Evolutionary conservation across 495 filamentous ascomycete species (phyloP).

Genomic region (Durotheca rogersii): DNA sequence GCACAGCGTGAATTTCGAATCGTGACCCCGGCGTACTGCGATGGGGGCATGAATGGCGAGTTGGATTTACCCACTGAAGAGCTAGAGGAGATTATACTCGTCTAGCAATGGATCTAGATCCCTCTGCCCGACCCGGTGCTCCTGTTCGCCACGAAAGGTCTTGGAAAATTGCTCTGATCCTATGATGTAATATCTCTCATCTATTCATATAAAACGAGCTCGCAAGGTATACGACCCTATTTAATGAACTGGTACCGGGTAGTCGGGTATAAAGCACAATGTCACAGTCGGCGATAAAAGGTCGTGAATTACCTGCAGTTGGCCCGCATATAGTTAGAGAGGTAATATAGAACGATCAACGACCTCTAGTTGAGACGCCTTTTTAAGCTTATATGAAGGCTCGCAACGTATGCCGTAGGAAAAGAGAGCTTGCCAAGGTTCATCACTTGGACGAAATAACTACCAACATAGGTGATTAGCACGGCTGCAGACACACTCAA

Average conservation of each 20-base stretch:
- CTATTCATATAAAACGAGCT: too few species aligned
- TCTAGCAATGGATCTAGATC: not conserved
- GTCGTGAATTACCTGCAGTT: too few species aligned
- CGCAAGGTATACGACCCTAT: too few species aligned
- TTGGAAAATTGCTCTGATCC: too few species aligned
- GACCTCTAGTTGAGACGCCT: not conserved
- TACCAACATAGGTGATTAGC: conserved; percentile 9
- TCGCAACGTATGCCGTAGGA: not conserved
- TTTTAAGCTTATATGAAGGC: not conserved
- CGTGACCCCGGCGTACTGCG: not conserved
- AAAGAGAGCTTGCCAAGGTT: conserved; percentile 1
- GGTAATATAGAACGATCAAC: not conserved
- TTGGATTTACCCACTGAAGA: not conserved
- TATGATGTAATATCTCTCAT: too few species aligned
- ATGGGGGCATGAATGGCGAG: not conserved
- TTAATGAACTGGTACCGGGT: too few species aligned
- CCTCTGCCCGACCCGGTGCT: too few species aligned
- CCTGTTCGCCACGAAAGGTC: too few species aligned
- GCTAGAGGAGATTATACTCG: not conserved
- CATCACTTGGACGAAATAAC: conserved; percentile 6
- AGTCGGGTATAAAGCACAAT: too few species aligned
- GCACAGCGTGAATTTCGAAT: not conserved
- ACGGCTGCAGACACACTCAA: not conserved
- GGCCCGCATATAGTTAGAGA: not conserved
- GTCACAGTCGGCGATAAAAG: too few species aligned